Evolutionary conservation across 2,329 filamentous ascomycete genomes (phyloP).

Genomic region (Colletotrichum eremochloae): DNA sequence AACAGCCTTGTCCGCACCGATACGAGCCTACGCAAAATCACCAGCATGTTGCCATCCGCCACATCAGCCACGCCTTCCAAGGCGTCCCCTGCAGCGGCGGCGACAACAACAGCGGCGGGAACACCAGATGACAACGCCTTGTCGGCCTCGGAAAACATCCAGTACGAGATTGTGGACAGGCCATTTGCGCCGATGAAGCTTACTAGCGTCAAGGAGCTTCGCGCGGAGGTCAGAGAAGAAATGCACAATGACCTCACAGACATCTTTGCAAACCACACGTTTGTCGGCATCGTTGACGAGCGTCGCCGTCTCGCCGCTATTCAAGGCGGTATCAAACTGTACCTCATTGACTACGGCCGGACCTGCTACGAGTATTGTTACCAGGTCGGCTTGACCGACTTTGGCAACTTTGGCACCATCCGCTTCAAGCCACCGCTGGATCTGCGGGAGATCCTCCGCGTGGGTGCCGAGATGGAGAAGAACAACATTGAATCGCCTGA

Average conservation of each 20-base stretch:
- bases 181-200: conserved; percentile 79
- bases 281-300: conserved; percentile 93
- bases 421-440: conserved; percentile 82
- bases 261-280: conserved; percentile 88
- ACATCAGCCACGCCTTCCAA: conserved; percentile 47
- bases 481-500: conserved; percentile 56
- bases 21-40: conserved; percentile 91
- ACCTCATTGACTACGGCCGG: conserved; percentile 92
- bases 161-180: conserved; percentile 80
- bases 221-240: conserved; percentile 81
- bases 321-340: conserved; percentile 92
- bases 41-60: conserved; percentile 86
- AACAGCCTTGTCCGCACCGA: conserved; percentile 94
- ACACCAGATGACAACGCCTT: conserved; percentile 51
- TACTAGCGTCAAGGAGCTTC: conserved; percentile 87
- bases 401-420: conserved; percentile 92
- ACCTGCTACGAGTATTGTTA: conserved; percentile 93
- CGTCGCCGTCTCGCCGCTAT: conserved; percentile 89
- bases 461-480: conserved; percentile 81
- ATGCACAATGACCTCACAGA: conserved; percentile 91
- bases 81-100: conserved; percentile 35
- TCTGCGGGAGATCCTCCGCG: conserved; percentile 76
- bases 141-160: conserved; percentile 63
- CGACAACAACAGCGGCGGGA: conserved; percentile 41
- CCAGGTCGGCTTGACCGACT: conserved; percentile 93